Evolutionary conservation across 2,329 filamentous ascomycete species (phyloP).

Genomic region (Westerdykella ornata): DNA sequence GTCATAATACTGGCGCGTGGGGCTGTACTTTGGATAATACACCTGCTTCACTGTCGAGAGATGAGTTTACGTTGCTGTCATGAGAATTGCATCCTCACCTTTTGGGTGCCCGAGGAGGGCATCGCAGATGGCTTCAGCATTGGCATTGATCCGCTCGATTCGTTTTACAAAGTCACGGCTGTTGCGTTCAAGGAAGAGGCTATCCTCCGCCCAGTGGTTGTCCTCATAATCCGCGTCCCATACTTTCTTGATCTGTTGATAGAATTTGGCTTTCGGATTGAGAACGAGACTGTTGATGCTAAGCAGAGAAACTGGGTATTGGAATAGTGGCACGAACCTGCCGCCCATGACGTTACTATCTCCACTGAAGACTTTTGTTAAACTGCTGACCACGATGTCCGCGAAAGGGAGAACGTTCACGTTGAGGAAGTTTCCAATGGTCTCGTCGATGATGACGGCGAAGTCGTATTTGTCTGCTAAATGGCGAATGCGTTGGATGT

Average conservation of each 20-base stretch:
- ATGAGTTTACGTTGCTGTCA: slow-evolving; percentile 8
- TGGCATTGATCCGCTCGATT: slow-evolving; percentile 76
- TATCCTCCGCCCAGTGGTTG: slow-evolving; percentile 89
- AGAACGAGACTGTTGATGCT: slow-evolving; percentile 46
- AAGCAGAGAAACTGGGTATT: slow-evolving; percentile 1
- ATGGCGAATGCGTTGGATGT: slow-evolving; percentile 70
- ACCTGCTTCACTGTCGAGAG: slow-evolving; percentile 59
- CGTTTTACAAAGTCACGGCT: slow-evolving; percentile 83
- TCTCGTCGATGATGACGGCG: slow-evolving; percentile 88
- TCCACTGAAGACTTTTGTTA: slow-evolving; percentile 96
- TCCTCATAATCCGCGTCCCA: slow-evolving; percentile 68
- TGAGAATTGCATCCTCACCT: slow-evolving; percentile 32
- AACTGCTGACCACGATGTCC: slow-evolving; percentile 86
- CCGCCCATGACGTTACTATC: slow-evolving; percentile 99
- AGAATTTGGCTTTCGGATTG: slow-evolving; percentile 64
- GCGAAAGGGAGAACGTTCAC: slow-evolving; percentile 84
- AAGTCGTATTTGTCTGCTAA: slow-evolving; percentile 83
- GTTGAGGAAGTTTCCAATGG: slow-evolving; percentile 93
- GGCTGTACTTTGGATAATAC: slow-evolving; percentile 78
- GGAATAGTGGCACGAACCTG: slow-evolving; percentile 40
- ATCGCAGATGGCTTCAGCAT: slow-evolving; percentile 75
- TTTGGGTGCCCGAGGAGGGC: slow-evolving; percentile 55
- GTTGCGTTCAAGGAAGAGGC: slow-evolving; percentile 91
- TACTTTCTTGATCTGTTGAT: slow-evolving; percentile 59
- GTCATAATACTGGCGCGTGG: slow-evolving; percentile 69